phyloP scores from a whole-genome alignment of 148 eudicot species.

The Chenopodium formosanum region DNA sequence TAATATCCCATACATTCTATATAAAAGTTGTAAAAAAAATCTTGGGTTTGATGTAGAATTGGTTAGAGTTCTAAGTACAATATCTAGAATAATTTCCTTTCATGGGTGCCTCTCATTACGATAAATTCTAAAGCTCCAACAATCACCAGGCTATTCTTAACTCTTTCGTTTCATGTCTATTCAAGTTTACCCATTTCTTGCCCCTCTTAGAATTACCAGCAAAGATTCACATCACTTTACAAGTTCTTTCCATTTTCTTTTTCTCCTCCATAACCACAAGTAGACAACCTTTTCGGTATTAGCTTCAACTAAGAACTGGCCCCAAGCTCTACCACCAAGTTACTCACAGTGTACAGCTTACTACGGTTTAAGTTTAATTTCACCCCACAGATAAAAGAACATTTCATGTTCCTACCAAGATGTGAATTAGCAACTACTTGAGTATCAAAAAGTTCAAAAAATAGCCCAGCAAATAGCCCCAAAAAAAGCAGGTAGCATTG shows the following conservation, averaged over 20 bases:
- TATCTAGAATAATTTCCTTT: too few relatives aligned
- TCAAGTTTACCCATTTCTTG: neutral
- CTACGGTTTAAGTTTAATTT: neutral
- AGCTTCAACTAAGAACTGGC: neutral
- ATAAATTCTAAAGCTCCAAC: too few relatives aligned
- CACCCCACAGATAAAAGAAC: neutral
- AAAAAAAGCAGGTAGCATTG: neutral
- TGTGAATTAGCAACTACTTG: neutral
- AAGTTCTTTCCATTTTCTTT: neutral
- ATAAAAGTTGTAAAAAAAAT: too few relatives aligned
- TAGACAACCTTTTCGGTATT: neutral
- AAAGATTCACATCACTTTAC: neutral
- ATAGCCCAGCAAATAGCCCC: neutral
- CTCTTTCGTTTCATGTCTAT: too few relatives aligned
- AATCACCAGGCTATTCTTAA: too few relatives aligned
- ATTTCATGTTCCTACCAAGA: neutral
- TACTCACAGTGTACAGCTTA: neutral
- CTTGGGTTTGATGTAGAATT: too few relatives aligned
- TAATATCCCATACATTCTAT: too few relatives aligned
- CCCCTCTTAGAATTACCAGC: neutral
- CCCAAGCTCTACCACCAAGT: neutral
- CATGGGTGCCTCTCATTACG: too few relatives aligned
- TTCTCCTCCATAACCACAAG: neutral
- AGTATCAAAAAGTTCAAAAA: neutral
- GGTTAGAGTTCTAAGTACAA: too few relatives aligned